These are phyloP conservation scores for Scutellaria baicalensis DNA, from an alignment of 257 asterid species.

Conservation along the genomic window DNA sequence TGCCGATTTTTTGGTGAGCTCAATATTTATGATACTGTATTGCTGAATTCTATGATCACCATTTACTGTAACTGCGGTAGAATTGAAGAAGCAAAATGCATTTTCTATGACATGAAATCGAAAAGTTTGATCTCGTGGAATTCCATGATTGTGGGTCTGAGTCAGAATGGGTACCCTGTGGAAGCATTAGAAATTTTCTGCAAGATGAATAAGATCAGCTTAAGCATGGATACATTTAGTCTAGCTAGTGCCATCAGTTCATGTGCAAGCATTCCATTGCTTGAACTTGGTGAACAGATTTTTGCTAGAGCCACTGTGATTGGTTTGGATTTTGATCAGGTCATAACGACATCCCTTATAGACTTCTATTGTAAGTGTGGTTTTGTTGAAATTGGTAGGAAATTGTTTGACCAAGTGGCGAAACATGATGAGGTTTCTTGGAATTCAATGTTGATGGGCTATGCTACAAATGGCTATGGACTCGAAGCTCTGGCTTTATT, in stretches of 20 bases:
- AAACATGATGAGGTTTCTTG: conserved; percentile 55
- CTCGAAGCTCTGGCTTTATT: conserved; percentile 57
- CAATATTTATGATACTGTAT: conserved; percentile 49
- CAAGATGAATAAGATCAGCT: conserved; percentile 43
- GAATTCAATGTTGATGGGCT: conserved; percentile 92
- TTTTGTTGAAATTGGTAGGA: conserved; percentile 40
- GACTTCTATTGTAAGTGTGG: conserved; percentile 90
- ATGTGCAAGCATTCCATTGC: conserved; percentile 67
- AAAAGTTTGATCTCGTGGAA: conserved; percentile 92
- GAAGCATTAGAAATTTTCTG: conserved; percentile 66
- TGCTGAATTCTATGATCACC: conserved; percentile 76
- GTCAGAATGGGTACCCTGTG: conserved; percentile 62
- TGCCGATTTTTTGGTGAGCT: conserved; percentile 55
- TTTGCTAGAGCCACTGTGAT: conserved; percentile 54
- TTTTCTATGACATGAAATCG: conserved; percentile 42
- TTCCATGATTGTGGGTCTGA: conserved; percentile 71
- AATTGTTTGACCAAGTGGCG: conserved; percentile 46
- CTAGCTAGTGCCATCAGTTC: conserved; percentile 66
- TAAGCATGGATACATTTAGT: conserved; percentile 53
- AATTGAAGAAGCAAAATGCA: conserved; percentile 57
- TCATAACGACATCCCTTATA: conserved; percentile 57
- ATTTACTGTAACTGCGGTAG: conserved; percentile 53
- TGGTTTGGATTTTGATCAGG: conserved; percentile 58
- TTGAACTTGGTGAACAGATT: conserved; percentile 73
- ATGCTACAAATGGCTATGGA: conserved; percentile 82